A percentile compares a stretch with the other conserved stretches of the same genome.
phyloP scores from a whole-genome alignment of 1,139 yeast genomes.

The Pichia sp. region DNA sequence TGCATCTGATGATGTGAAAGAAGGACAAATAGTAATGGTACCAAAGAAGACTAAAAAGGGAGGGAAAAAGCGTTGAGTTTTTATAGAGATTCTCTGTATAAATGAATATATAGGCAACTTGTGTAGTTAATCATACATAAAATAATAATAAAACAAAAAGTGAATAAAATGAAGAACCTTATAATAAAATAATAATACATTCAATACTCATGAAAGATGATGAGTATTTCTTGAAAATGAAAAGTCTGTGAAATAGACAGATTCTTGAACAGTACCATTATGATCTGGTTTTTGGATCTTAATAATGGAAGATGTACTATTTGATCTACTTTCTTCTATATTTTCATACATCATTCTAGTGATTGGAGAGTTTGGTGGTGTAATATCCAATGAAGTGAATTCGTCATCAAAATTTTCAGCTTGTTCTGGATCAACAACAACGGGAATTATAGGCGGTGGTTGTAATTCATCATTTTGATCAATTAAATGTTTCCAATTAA shows the following conservation, averaged over 20 bases:
- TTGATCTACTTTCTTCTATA: slow-evolving; percentile 30
- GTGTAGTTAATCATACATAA: too few relatives aligned
- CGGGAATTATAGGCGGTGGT: slow-evolving; percentile 84
- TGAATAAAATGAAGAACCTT: background rate
- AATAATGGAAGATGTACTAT: slow-evolving; percentile 31
- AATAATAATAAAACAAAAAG: background rate
- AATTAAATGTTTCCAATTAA: slow-evolving; percentile 69
- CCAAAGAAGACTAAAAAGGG: slow-evolving; percentile 13
- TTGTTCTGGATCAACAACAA: slow-evolving; percentile 83
- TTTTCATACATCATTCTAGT: slow-evolving; percentile 26
- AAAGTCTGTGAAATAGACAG: slow-evolving; percentile 33
- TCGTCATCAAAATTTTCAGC: slow-evolving; percentile 94
- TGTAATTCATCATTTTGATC: slow-evolving; percentile 43
- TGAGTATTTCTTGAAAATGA: slow-evolving; percentile 30
- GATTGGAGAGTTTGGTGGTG: slow-evolving; percentile 34
- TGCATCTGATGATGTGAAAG: slow-evolving; percentile 67
- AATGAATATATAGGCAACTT: too few relatives aligned
- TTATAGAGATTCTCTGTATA: background rate
- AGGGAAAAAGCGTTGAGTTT: background rate
- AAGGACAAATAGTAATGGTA: slow-evolving; percentile 57
- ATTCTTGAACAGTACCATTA: slow-evolving; percentile 27
- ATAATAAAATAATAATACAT: background rate
- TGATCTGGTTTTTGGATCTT: slow-evolving; percentile 28
- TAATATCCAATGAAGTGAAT: slow-evolving; percentile 69
- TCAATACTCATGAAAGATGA: background rate